phyloP scores from a whole-genome alignment of 768 basidiomycete genomes.

The Lepiota brunneoincarnata region DNA sequence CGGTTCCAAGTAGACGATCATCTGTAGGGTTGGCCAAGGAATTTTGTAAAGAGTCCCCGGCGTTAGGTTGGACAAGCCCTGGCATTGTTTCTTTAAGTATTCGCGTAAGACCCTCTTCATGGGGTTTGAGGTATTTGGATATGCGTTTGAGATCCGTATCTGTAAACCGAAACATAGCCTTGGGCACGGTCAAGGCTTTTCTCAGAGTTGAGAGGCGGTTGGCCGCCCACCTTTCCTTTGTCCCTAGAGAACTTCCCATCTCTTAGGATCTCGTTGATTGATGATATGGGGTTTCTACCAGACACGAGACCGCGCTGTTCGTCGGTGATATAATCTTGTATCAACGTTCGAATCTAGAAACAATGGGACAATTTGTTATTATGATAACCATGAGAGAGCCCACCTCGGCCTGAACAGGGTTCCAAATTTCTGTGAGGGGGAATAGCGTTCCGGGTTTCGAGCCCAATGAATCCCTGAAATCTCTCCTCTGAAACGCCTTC shows the following conservation, averaged over 20 bases:
- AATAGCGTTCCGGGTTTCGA: conserved; percentile 75
- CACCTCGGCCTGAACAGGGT: conserved; percentile 87
- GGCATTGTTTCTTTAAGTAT: conserved; percentile 91
- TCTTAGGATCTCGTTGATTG: conserved; percentile 91
- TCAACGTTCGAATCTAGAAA: conserved; percentile 72
- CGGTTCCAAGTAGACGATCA: conserved; percentile 68
- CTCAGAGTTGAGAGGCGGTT: background rate
- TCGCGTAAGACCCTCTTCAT: conserved; percentile 83
- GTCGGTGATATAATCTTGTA: conserved; percentile 90
- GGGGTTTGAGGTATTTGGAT: conserved; percentile 61
- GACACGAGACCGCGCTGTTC: conserved; percentile 79
- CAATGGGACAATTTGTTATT: background rate
- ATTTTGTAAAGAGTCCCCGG: conserved; percentile 62
- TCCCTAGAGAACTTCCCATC: conserved; percentile 81
- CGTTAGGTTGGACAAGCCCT: conserved; percentile 76
- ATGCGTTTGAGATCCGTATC: conserved; percentile 83
- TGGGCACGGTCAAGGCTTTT: conserved; percentile 5
- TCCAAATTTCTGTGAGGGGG: conserved; percentile 85
- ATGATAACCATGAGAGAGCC: conserved; percentile 11
- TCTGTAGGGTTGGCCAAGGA: conserved; percentile 50
- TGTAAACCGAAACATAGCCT: conserved; percentile 89
- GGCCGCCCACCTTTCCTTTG: conserved; percentile 60
- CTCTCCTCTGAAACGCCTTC: conserved; percentile 62
- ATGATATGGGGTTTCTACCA: conserved; percentile 84
- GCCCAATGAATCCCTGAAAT: conserved; percentile 86